Evolutionary conservation across 352 stramenopile species (phyloP).

Genomic region (Aphanomyces cochlioides): DNA sequence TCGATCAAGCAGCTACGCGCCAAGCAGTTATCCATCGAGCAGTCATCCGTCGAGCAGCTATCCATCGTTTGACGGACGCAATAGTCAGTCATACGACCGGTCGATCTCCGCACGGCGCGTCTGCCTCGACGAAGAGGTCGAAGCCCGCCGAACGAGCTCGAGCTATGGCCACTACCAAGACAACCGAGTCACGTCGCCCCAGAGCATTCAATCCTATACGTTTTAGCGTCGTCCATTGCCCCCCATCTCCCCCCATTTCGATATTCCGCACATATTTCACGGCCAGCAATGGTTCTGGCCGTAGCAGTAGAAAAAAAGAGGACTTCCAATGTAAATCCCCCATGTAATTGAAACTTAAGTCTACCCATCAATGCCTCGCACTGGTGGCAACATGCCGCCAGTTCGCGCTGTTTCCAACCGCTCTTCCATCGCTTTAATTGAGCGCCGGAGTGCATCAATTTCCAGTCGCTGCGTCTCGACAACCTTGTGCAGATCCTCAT

Average conservation of each 20-base stretch:
- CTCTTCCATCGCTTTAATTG: conserved; percentile 70
- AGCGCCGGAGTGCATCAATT: conserved; percentile 74
- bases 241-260: too few species aligned
- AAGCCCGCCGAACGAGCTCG: not conserved
- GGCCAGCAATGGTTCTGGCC: too few species aligned
- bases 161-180: not conserved
- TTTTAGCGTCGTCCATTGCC: not conserved
- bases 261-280: too few species aligned
- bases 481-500: conserved; percentile 49
- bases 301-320: too few species aligned
- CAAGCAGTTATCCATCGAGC: not conserved
- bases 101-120: not conserved
- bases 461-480: conserved; percentile 54
- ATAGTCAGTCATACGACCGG: not conserved
- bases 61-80: conserved; percentile 1
- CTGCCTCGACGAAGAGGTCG: conserved; percentile 7
- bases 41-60: not conserved
- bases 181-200: conserved; percentile 16
- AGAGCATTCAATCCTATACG: conserved; percentile 11
- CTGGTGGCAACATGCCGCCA: conserved; percentile 40
- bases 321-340: too few species aligned
- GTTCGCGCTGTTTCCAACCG: conserved; percentile 40
- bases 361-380: conserved; percentile 46
- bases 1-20: not conserved
- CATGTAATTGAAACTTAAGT: not conserved